Evolutionary conservation across 257 asterid genomes (phyloP), one percentile per base, ranked within the genome.

Genomic region (Solanum paucissectum): DNA sequence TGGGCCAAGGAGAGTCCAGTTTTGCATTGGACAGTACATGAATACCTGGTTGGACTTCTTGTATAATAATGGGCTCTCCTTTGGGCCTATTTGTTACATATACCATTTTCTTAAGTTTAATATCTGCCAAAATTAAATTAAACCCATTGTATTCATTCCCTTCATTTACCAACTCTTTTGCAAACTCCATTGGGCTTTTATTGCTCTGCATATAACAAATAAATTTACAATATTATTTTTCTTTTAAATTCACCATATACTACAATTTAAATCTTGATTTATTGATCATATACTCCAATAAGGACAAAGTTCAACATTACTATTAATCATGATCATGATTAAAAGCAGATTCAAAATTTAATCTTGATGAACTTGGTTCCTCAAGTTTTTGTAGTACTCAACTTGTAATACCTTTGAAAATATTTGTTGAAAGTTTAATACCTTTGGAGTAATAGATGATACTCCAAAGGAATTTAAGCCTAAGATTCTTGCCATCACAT

Each of bases 1-100:
- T 95, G 33, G 98, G 98, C 98, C 98, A 95, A 3, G 98, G 95
- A 5, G 98, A 92, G 90, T 92, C 93, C 74, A 93, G 92, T 40
- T 88, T 91, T 11, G 95, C 94, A 84, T 95, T 95, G 76, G 98
- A 87, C 37, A 77, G 93, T 46, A 94, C 95, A 71, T 93, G 97
- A n/a, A 92, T 87, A 38, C 95, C 95, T 7, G 95, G 95, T 40
- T 49, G 92, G 73, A 95, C 95, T 42, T 75, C 90, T 69, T 93
- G 91, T 64, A 93, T 87, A 1, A 64, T 87, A 18, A 90, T 58
- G 25, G 92, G 88, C 76, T 88, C 90, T 5, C 93, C 93, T 87
- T 91, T 90, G 9, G 98, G 96, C 91, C 98, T 90, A 87, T 95
- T 95, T 4, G 98, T 90, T 27, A 95, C 58, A 23, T 94, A 92